Evolutionary conservation across 208 protist genomes (phyloP).

Genomic region (Trypanosomatidae sp.): DNA sequence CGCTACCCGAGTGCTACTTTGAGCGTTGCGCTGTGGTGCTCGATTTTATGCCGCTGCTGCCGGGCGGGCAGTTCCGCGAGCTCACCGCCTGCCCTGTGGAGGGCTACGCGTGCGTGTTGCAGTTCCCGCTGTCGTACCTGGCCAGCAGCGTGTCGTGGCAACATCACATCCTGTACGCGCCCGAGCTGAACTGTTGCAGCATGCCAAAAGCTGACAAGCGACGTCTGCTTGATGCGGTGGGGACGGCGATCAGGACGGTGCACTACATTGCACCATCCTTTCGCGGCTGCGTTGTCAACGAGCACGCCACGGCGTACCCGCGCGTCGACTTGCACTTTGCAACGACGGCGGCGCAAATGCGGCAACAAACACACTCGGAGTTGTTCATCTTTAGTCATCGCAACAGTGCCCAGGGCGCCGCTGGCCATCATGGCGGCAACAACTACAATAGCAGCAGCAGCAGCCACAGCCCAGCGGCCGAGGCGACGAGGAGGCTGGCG

Average conservation of each 20-base stretch:
- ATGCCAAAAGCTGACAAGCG: conserved; percentile 3
- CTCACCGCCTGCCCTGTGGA: conserved; percentile 9
- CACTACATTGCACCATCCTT: conserved; percentile 1
- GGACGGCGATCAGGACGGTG: conserved; percentile 1
- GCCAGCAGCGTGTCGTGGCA: neutral
- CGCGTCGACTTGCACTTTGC: no score
- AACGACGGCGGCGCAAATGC: no score
- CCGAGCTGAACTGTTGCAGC: neutral
- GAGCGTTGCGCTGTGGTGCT: conserved; percentile 21
- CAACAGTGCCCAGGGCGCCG: no score
- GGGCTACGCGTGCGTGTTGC: conserved; percentile 6
- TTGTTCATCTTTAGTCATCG: no score
- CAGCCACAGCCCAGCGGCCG: no score
- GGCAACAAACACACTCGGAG: no score
- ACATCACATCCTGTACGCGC: conserved; percentile 1
- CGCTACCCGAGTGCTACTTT: conserved; percentile 6
- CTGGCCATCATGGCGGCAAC: no score
- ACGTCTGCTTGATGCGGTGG: conserved; percentile 1
- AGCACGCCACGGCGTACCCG: neutral
- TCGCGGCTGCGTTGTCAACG: neutral
- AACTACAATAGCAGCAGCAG: no score
- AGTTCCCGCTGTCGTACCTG: conserved; percentile 7
- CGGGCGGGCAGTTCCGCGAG: neutral
- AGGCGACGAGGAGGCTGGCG: neutral
- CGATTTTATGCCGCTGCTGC: conserved; percentile 10